Conservation (phyloP, 768 basidiomycete genomes). For the Boletus insuetus region DNA sequence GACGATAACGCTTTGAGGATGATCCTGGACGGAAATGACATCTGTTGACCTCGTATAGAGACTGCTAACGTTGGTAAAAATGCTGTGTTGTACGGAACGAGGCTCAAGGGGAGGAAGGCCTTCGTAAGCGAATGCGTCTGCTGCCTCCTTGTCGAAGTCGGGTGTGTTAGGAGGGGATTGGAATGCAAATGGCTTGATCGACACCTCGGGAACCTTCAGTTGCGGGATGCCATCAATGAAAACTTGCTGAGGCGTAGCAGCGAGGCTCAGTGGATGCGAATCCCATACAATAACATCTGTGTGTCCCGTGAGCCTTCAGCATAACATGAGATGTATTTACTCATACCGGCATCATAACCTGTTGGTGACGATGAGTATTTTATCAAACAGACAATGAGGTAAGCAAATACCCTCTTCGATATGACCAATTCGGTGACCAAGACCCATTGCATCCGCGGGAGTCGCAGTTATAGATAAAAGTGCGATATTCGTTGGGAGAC, state of each 20-base stretch:
- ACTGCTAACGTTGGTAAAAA: slow-evolving; percentile 64
- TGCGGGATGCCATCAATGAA: slow-evolving; percentile 88
- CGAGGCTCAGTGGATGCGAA: slow-evolving; percentile 70
- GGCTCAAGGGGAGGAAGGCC: slow-evolving; percentile 72
- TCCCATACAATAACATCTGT: slow-evolving; percentile 73
- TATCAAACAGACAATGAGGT: not conserved
- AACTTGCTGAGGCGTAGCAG: slow-evolving; percentile 70
- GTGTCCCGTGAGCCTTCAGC: not conserved
- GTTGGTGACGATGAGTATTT: not conserved
- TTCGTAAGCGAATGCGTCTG: slow-evolving; percentile 57
- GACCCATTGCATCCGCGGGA: slow-evolving; percentile 64
- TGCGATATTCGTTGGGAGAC: slow-evolving; percentile 55
- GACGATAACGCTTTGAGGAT: slow-evolving; percentile 34
- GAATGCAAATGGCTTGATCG: slow-evolving; percentile 37
- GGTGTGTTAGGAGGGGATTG: slow-evolving; percentile 57
- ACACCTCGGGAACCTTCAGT: slow-evolving; percentile 45
- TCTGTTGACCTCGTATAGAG: slow-evolving; percentile 37
- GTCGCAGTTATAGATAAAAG: slow-evolving; percentile 65
- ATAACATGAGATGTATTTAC: not conserved
- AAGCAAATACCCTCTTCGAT: slow-evolving; percentile 43
- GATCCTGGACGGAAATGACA: slow-evolving; percentile 25
- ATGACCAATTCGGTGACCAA: slow-evolving; percentile 71
- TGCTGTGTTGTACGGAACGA: slow-evolving; percentile 34
- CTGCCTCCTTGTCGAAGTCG: slow-evolving; percentile 67
- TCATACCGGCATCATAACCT: slow-evolving; percentile 47